Evolutionary conservation across 2,329 filamentous ascomycete genomes (phyloP).

Genomic region (Cladophialophora carrionii): DNA sequence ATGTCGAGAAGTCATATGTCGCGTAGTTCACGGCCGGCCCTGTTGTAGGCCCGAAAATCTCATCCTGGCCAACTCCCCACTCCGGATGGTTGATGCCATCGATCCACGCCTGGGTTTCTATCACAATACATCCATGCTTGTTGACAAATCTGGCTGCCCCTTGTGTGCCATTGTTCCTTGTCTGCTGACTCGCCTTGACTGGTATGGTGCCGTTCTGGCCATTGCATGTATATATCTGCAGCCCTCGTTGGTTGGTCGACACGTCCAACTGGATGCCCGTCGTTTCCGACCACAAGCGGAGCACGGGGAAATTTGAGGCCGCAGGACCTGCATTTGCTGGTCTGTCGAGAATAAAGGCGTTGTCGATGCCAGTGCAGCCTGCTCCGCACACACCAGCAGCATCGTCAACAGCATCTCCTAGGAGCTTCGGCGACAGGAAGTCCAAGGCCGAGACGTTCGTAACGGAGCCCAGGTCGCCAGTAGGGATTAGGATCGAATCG

Average conservation of each 20-base stretch:
- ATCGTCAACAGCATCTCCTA: slow-evolving; percentile 70
- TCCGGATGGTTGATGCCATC: slow-evolving; percentile 90
- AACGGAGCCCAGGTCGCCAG: slow-evolving; percentile 73
- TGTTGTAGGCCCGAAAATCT: slow-evolving; percentile 49
- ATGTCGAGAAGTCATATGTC: slow-evolving; percentile 51
- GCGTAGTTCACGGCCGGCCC: slow-evolving; percentile 49
- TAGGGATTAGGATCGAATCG: slow-evolving; percentile 71
- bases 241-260: slow-evolving; percentile 79
- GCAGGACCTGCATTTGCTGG: slow-evolving; percentile 40
- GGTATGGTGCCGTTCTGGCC: slow-evolving; percentile 68
- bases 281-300: slow-evolving; percentile 66
- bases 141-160: slow-evolving; percentile 53
- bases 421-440: slow-evolving; percentile 78
- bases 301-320: slow-evolving; percentile 50
- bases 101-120: slow-evolving; percentile 93
- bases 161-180: slow-evolving; percentile 61
- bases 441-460: slow-evolving; percentile 66
- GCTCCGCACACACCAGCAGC: slow-evolving; percentile 75
- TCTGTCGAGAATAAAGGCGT: slow-evolving; percentile 54
- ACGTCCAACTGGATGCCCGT: slow-evolving; percentile 84
- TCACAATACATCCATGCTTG: slow-evolving; percentile 81
- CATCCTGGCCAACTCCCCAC: slow-evolving; percentile 67
- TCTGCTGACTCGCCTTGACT: slow-evolving; percentile 48
- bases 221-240: slow-evolving; percentile 86
- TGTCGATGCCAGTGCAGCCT: slow-evolving; percentile 83